Evolutionary conservation across 176 grass and related monocot species (phyloP).

Genomic region (Stipa capillata): DNA sequence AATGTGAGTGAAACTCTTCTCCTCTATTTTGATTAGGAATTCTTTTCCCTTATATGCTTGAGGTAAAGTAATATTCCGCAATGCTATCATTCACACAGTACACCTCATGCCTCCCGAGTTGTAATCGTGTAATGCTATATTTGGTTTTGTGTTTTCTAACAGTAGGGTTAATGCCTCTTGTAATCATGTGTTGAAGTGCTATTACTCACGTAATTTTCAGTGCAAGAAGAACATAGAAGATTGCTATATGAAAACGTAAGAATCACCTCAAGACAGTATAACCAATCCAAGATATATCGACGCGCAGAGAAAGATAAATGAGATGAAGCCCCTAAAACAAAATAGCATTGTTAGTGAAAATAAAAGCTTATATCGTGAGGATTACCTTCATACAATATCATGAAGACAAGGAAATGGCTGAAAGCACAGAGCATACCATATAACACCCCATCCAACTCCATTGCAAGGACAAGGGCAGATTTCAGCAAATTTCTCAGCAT

Average conservation of each 20-base stretch:
- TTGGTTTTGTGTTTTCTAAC: background rate
- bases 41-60: background rate
- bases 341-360: conserved; percentile 16
- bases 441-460: conserved; percentile 80
- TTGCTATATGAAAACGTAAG: background rate
- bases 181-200: background rate
- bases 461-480: conserved; percentile 95
- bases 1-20: background rate
- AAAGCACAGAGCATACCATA: conserved; percentile 59
- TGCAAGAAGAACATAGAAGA: background rate
- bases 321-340: conserved; percentile 86
- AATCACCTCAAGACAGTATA: conserved; percentile 90
- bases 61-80: background rate
- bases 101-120: background rate
- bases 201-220: background rate
- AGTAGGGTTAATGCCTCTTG: background rate
- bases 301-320: conserved; percentile 70
- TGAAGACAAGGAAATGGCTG: background rate
- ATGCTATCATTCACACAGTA: background rate
- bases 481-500: conserved; percentile 98
- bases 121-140: background rate
- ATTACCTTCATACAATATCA: conserved; percentile 6
- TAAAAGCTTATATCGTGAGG: background rate
- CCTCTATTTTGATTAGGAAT: background rate
- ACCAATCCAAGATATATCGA: conserved; percentile 88